phyloP scores from a whole-genome alignment of 495 filamentous ascomycete genomes.

The Penicillium samsonianum region DNA sequence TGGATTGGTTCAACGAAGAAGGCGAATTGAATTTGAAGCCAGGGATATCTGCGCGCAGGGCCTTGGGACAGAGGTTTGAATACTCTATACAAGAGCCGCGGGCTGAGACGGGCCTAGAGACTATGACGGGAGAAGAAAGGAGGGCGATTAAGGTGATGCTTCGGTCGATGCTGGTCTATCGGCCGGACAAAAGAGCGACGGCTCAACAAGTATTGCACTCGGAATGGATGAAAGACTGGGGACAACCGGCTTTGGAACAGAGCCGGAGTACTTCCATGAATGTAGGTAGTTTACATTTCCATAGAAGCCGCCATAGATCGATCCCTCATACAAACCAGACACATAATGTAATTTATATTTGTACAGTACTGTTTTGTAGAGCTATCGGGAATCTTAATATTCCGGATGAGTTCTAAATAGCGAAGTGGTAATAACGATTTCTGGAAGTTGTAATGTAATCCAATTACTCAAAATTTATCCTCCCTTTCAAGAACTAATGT shows the following conservation, averaged over 20 bases:
- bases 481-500: slow-evolving; percentile 8
- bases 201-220: slow-evolving; percentile 16
- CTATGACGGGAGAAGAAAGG: slow-evolving; percentile 8
- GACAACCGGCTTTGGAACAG: slow-evolving; percentile 6
- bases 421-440: too few relatives aligned
- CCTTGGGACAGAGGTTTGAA: slow-evolving; percentile 19
- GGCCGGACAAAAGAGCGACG: slow-evolving; percentile 14
- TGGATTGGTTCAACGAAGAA: slow-evolving; percentile 25
- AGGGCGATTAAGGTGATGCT: slow-evolving; percentile 27
- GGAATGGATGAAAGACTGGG: slow-evolving; percentile 20
- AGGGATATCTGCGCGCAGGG: slow-evolving; percentile 10
- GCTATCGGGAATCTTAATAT: too few relatives aligned
- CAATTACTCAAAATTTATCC: background rate
- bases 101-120: slow-evolving; percentile 16
- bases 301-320: too few relatives aligned
- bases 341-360: too few relatives aligned
- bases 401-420: too few relatives aligned
- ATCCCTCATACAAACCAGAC: too few relatives aligned
- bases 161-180: slow-evolving; percentile 14
- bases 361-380: too few relatives aligned
- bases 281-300: too few relatives aligned
- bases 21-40: slow-evolving; percentile 12
- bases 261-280: background rate
- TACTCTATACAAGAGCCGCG: slow-evolving; percentile 26
- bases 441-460: background rate